Evolutionary conservation across 768 basidiomycete species (phyloP).

Genomic region (Boletus eberwhitei): DNA sequence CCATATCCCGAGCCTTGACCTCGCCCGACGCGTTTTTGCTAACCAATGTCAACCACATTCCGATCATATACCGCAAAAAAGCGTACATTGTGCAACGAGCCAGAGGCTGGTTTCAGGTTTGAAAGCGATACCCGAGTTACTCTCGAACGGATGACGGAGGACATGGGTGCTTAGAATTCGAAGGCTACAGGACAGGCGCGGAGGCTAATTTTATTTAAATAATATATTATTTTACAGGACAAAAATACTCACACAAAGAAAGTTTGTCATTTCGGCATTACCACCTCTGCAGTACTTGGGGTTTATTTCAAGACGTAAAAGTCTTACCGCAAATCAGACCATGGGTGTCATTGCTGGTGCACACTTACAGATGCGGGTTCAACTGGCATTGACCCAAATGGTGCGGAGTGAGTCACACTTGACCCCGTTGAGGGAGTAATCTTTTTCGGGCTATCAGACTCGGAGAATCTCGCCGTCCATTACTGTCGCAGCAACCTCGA

Average conservation of each 20-base stretch:
- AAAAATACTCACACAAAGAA: neutral
- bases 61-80: neutral
- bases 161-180: constrained; percentile 26
- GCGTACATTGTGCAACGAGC: constrained; percentile 65
- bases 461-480: neutral
- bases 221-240: neutral
- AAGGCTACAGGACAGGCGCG: neutral
- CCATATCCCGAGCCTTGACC: constrained; percentile 91
- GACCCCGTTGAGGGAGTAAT: neutral
- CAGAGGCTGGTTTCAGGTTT: constrained; percentile 65
- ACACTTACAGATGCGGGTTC: neutral
- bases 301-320: too few species aligned
- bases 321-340: neutral
- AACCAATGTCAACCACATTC: constrained; percentile 10
- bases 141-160: constrained; percentile 33
- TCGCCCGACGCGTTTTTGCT: constrained; percentile 95
- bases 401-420: neutral
- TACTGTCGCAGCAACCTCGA: neutral
- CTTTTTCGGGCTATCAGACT: neutral
- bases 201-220: neutral
- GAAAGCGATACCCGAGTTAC: constrained; percentile 54
- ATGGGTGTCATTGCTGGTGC: neutral
- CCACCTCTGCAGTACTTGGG: too few species aligned
- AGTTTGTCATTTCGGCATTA: neutral
- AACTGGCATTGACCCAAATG: neutral